A percentile compares a stretch with the other conserved stretches of the same genome.
phyloP scores from a whole-genome alignment of 495 filamentous ascomycete genomes.

The Darksidea phi region DNA sequence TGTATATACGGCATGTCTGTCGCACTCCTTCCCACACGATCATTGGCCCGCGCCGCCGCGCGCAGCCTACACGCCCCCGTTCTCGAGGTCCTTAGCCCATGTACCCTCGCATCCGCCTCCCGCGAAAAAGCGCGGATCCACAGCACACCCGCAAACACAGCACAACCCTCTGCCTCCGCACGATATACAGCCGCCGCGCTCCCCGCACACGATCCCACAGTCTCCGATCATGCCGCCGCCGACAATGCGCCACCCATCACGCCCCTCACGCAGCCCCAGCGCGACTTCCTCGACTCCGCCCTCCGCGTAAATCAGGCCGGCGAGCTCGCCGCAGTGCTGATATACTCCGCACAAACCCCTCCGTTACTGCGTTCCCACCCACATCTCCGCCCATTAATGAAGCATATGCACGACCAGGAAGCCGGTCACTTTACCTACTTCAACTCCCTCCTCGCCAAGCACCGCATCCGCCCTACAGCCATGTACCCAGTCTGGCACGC shows the following conservation, averaged over 20 bases:
- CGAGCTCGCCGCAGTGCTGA: conserved; percentile 47
- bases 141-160: conserved; percentile 12
- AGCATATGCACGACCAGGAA: conserved; percentile 98
- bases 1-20: conserved; percentile 3
- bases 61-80: conserved; percentile 12
- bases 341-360: conserved; percentile 60
- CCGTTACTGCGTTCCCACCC: conserved; percentile 71
- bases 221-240: not conserved
- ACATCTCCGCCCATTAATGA: conserved; percentile 83
- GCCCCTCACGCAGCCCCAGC: conserved; percentile 12
- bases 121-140: conserved; percentile 9
- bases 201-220: not conserved
- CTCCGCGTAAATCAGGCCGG: conserved; percentile 50
- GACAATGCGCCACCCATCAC: not conserved
- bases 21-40: conserved; percentile 1
- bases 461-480: conserved; percentile 88
- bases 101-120: conserved; percentile 18
- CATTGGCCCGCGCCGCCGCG: not conserved
- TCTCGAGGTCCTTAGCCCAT: conserved; percentile 40
- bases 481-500: conserved; percentile 92
- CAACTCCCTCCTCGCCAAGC: conserved; percentile 77
- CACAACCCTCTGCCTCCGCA: not conserved
- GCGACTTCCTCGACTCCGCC: conserved; percentile 28
- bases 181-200: not conserved
- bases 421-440: conserved; percentile 81